Conservation (phyloP, 202 grass and related monocot genomes). For the Zoysia matrella region DNA sequence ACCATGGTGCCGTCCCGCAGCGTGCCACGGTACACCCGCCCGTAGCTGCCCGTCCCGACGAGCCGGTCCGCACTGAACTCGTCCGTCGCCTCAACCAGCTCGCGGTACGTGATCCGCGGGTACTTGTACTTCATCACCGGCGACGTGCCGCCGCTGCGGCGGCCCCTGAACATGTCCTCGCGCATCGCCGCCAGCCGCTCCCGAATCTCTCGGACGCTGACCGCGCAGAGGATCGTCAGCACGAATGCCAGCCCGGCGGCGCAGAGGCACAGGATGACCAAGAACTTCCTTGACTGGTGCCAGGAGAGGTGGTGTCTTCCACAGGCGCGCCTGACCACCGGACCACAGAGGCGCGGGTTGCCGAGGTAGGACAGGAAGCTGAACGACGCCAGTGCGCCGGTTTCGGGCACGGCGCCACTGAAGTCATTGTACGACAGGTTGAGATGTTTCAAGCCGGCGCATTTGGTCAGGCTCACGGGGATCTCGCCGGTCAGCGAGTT, state of each 20-base stretch:
- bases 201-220: conserved; percentile 54
- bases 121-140: conserved; percentile 75
- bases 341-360: conserved; percentile 67
- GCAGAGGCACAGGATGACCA: conserved; percentile 41
- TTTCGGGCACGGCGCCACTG: conserved; percentile 54
- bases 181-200: conserved; percentile 37
- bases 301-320: conserved; percentile 11
- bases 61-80: conserved; percentile 67
- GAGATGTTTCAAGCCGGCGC: conserved; percentile 46
- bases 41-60: conserved; percentile 83
- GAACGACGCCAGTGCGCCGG: conserved; percentile 58
- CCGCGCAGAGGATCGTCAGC: conserved; percentile 49
- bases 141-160: conserved; percentile 46
- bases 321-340: conserved; percentile 42
- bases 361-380: conserved; percentile 64
- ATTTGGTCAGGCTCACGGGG: conserved; percentile 58
- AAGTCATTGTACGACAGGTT: conserved; percentile 90
- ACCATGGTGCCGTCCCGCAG: conserved; percentile 73
- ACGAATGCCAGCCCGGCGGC: conserved; percentile 54
- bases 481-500: conserved; percentile 75
- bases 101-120: conserved; percentile 84
- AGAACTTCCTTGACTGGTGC: conserved; percentile 64
- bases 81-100: conserved; percentile 73
- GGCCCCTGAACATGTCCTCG: conserved; percentile 41
- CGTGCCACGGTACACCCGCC: conserved; percentile 71